phyloP scores from a whole-genome alignment of 192 early-diverging fungal genomes.

The Paraglomus brasilianum region DNA sequence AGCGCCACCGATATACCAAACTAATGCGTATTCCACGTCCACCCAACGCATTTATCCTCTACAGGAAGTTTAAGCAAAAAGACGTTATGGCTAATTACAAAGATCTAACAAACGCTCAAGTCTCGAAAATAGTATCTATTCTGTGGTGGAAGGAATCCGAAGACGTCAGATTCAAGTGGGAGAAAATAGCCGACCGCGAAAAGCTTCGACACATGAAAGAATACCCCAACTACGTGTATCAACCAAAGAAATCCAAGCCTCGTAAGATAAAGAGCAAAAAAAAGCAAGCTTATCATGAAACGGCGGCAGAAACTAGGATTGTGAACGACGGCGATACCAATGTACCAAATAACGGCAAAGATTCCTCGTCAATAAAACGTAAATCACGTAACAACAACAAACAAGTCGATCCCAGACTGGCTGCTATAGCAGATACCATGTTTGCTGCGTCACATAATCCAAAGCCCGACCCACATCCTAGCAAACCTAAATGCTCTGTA shows the following conservation, averaged over 20 bases:
- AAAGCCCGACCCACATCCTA: too few species aligned
- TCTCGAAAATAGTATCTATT: conserved; percentile 26
- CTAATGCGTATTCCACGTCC: conserved; percentile 23
- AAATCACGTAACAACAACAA: too few species aligned
- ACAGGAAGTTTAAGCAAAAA: conserved; percentile 25
- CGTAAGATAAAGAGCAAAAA: not conserved
- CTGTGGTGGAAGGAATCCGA: conserved; percentile 29
- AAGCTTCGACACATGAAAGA: conserved; percentile 30
- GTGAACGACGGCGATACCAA: too few species aligned
- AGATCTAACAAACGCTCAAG: conserved; percentile 28
- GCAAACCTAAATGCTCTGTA: too few species aligned
- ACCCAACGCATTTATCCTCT: conserved; percentile 29
- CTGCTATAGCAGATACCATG: too few species aligned
- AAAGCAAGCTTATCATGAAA: too few species aligned
- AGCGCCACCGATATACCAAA: too few species aligned
- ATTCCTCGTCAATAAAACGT: too few species aligned
- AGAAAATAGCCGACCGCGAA: conserved; percentile 27
- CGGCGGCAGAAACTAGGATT: too few species aligned
- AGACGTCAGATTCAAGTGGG: conserved; percentile 29
- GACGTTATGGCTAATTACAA: conserved; percentile 20
- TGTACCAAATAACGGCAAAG: too few species aligned
- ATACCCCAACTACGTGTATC: conserved; percentile 26
- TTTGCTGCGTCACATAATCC: too few species aligned
- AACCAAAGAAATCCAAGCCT: conserved; percentile 5
- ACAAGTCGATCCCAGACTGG: too few species aligned